These are phyloP conservation scores for Erodium moschatum DNA, from an alignment of 441 rosid species.

Conservation along the genomic window DNA sequence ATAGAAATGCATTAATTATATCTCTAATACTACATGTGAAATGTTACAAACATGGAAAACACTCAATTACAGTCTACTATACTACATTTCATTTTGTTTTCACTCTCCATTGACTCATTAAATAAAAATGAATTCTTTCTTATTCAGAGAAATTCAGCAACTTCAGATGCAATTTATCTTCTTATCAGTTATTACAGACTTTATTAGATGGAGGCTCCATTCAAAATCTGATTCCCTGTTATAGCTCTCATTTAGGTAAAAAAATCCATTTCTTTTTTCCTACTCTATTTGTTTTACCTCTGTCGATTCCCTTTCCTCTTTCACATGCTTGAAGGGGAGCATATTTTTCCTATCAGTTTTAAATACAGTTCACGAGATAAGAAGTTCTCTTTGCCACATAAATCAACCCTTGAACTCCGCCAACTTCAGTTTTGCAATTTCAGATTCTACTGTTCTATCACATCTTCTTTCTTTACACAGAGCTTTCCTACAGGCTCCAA, in stretches of 20 bases:
- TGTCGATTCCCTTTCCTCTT: slow-evolving; percentile 10
- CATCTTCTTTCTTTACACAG: slow-evolving; percentile 16
- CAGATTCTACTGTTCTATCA: slow-evolving; percentile 12
- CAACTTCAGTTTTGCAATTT: slow-evolving; percentile 14
- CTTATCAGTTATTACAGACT: slow-evolving; percentile 11
- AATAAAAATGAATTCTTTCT: slow-evolving; percentile 24
- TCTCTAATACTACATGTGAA: slow-evolving; percentile 16
- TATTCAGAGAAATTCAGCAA: slow-evolving; percentile 24
- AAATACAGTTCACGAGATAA: slow-evolving; percentile 13
- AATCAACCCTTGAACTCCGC: slow-evolving; percentile 15
- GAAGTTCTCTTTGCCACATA: slow-evolving; percentile 14
- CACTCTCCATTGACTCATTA: slow-evolving; percentile 25
- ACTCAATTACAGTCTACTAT: slow-evolving; percentile 19
- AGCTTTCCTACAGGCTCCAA: not conserved
- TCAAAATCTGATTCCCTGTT: slow-evolving; percentile 15
- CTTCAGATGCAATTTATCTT: slow-evolving; percentile 19
- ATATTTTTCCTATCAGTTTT: slow-evolving; percentile 14
- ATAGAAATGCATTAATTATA: slow-evolving; percentile 17
- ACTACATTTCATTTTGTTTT: slow-evolving; percentile 10
- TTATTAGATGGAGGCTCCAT: slow-evolving; percentile 15
- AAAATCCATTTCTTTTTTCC: slow-evolving; percentile 11
- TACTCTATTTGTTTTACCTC: slow-evolving; percentile 19
- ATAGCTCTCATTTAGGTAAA: slow-evolving; percentile 15
- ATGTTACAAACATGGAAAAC: slow-evolving; percentile 26
- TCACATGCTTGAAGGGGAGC: slow-evolving; percentile 14